phyloP scores from a whole-genome alignment of 305 asterid species.

The Solanum hybrid region DNA sequence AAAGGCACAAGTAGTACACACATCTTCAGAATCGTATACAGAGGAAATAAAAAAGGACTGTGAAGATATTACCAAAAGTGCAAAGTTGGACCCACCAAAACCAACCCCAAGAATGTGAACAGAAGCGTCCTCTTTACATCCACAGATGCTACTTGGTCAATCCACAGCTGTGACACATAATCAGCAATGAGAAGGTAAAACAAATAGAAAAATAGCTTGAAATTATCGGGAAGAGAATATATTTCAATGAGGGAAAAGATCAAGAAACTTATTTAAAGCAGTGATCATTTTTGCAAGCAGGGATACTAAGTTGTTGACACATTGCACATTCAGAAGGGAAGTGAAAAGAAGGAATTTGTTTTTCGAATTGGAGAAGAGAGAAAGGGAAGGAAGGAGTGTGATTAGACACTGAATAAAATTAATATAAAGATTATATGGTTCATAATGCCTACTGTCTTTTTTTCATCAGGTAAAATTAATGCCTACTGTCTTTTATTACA shows the following conservation, averaged over 20 bases:
- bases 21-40: background rate
- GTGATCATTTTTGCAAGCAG: background rate
- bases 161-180: conserved; percentile 39
- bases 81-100: conserved; percentile 84
- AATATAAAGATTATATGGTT: background rate
- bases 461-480: background rate
- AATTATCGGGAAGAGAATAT: background rate
- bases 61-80: conserved; percentile 64
- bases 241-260: background rate
- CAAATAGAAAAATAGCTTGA: background rate
- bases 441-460: background rate
- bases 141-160: conserved; percentile 54
- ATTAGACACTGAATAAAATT: background rate
- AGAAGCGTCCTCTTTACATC: conserved; percentile 70
- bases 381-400: background rate
- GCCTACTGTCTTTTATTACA: background rate
- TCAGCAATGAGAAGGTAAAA: conserved; percentile 1
- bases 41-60: background rate
- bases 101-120: conserved; percentile 74
- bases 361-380: background rate
- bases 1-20: background rate
- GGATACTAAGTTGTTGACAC: background rate
- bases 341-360: background rate
- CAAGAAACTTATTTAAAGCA: background rate
- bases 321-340: background rate